Evolutionary conservation across 805 yeast species (phyloP), one percentile per base, ranked within the genome.

Genomic region (Sugiyamaella floridensis): DNA sequence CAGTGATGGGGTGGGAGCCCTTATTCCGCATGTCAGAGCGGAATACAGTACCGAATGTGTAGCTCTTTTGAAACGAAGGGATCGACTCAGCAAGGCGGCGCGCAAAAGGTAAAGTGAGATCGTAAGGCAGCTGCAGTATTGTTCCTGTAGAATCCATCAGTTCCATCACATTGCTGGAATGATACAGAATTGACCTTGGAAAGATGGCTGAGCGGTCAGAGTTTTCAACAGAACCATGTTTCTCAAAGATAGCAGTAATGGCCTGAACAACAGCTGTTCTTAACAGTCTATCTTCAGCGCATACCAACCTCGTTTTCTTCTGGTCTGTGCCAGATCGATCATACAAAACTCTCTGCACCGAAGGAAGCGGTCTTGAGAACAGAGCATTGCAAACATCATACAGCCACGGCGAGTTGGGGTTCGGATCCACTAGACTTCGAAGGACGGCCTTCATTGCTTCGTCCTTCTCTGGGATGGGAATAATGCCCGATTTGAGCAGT

Each of bases 381-480:
- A 93, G 70, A 0, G 93, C 85, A 50, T 85, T 86, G 63, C 97
- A 78, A 0, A 93, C 96, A 66, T 89, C 95, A 57, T 83, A 87
- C 58, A 90, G 93, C 95, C 97, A 89, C 1, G 96, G 90, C 0
- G 97, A 87, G 1, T 95, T 82, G 0, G 96, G 92, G 0, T 93
- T 82, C 0, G 96, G 92, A 65, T 89, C 90, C 0, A 96, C 85
- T 53, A 93, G 69, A 28, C 89, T 86, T 58, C 83, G 81, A 58
- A 93, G 72, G 0, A 96, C 97, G 62, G 89, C 96, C 63, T 87
- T 85, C 54, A 93, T 86, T 10, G 89, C 78, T 63, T 86, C 87
- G 63, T 93, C 97, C 61, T 89, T 95, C 57, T 89, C 92, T 53
- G 87, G 89, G 0, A 88, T 86, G 0, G 97, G 96, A 19, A 93